phyloP scores from a whole-genome alignment of 441 rosid genomes.

The Bocquillonia castaneifolia region DNA sequence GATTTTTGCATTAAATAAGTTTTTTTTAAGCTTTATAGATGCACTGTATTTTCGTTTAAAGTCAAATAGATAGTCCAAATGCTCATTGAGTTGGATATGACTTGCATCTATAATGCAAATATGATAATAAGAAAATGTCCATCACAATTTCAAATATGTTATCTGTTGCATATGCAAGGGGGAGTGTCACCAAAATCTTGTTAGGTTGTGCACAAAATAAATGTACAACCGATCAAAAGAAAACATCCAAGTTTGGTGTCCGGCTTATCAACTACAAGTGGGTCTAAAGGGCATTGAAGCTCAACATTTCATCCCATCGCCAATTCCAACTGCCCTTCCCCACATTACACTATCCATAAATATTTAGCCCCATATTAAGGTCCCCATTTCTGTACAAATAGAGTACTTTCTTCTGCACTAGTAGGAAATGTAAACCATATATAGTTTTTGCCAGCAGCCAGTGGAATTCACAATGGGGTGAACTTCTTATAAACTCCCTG shows the following conservation, averaged over 20 bases:
- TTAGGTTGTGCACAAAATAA: not conserved
- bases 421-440: not conserved
- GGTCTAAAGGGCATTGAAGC: conserved; percentile 9
- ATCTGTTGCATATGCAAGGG: not conserved
- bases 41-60: not conserved
- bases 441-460: not conserved
- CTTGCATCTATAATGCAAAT: not conserved
- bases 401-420: not conserved
- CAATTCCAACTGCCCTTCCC: not conserved
- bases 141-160: too few relatives aligned
- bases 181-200: conserved; percentile 4
- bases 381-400: not conserved
- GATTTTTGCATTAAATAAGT: not conserved
- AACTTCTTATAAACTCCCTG: too few relatives aligned
- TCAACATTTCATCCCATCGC: conserved; percentile 4
- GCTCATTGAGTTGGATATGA: not conserved
- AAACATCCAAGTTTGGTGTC: not conserved
- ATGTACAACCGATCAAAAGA: not conserved
- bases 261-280: conserved; percentile 3
- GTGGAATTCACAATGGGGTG: not conserved
- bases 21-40: not conserved
- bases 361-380: not conserved
- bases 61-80: conserved; percentile 9
- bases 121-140: not conserved
- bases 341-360: not conserved